phyloP scores from a whole-genome alignment of 345 rosid species.

The Anacardium occidentale region DNA sequence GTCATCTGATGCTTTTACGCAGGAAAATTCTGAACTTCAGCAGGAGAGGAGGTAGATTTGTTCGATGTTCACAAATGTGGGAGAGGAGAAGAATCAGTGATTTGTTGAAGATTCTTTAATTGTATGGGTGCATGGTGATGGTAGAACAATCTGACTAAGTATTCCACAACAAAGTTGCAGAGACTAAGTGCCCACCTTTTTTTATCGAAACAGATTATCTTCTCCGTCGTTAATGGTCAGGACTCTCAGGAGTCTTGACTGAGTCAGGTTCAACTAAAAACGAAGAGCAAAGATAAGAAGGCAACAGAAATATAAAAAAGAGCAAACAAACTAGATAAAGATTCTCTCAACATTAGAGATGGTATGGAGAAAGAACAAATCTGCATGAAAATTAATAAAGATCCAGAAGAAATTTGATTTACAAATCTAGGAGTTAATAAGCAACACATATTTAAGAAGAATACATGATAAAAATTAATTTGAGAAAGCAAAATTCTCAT shows the following conservation, averaged over 20 bases:
- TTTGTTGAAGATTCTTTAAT: neutral
- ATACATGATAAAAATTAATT: conserved; percentile 17
- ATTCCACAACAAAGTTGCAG: neutral
- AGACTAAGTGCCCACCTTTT: neutral
- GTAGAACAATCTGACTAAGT: neutral
- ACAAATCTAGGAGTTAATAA: conserved; percentile 17
- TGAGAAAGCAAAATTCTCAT: conserved; percentile 31
- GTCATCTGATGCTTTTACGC: neutral
- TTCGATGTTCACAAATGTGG: neutral
- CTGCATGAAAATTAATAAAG: conserved; percentile 14
- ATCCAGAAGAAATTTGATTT: conserved; percentile 15
- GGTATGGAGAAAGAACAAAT: conserved; percentile 12
- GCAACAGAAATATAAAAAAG: neutral
- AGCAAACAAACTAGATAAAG: neutral
- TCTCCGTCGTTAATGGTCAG: neutral
- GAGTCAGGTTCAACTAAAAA: neutral
- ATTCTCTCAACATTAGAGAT: neutral
- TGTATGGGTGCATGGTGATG: neutral
- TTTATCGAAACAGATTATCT: neutral
- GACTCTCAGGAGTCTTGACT: neutral
- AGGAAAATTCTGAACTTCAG: neutral
- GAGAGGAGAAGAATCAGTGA: neutral
- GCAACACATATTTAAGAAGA: conserved; percentile 18
- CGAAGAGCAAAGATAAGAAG: neutral
- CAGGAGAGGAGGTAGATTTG: neutral